Conservation (phyloP, 768 basidiomycete genomes). For the Suillus paluster region DNA sequence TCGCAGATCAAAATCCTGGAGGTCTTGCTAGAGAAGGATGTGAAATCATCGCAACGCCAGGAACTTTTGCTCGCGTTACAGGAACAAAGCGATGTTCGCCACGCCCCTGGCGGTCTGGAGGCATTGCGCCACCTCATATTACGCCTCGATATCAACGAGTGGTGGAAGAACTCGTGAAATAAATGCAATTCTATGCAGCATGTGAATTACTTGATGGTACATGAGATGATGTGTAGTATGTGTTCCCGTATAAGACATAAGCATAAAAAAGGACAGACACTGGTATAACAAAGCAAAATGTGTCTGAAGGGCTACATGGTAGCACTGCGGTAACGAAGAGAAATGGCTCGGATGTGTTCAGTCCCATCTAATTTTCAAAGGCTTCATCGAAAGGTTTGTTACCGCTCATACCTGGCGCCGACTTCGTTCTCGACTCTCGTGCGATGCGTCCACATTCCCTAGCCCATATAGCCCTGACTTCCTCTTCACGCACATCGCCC, state of each 20-base stretch:
- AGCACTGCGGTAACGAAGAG: conserved; percentile 9
- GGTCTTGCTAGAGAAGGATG: conserved; percentile 56
- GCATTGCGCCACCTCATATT: conserved; percentile 59
- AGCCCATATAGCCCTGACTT: conserved; percentile 46
- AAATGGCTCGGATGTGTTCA: not conserved
- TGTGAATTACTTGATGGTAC: not conserved
- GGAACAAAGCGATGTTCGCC: conserved; percentile 34
- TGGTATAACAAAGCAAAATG: conserved; percentile 11
- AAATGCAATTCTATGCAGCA: not conserved
- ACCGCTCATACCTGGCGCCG: conserved; percentile 9
- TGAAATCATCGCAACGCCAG: conserved; percentile 19
- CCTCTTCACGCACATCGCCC: conserved; percentile 47
- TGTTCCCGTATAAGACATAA: conserved; percentile 26
- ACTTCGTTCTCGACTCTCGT: conserved; percentile 38
- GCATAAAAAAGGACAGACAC: conserved; percentile 20
- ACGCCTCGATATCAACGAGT: conserved; percentile 57
- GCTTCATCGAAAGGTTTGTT: conserved; percentile 37
- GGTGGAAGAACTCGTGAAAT: conserved; percentile 49
- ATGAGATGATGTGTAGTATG: conserved; percentile 1
- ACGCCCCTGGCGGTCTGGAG: conserved; percentile 54
- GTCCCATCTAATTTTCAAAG: conserved; percentile 33
- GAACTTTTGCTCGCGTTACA: conserved; percentile 29
- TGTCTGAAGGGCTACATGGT: conserved; percentile 15
- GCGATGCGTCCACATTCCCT: conserved; percentile 43
- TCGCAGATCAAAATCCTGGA: conserved; percentile 60